Evolutionary conservation across 2,329 filamentous ascomycete species (phyloP).

Genomic region (Fusarium sp.): DNA sequence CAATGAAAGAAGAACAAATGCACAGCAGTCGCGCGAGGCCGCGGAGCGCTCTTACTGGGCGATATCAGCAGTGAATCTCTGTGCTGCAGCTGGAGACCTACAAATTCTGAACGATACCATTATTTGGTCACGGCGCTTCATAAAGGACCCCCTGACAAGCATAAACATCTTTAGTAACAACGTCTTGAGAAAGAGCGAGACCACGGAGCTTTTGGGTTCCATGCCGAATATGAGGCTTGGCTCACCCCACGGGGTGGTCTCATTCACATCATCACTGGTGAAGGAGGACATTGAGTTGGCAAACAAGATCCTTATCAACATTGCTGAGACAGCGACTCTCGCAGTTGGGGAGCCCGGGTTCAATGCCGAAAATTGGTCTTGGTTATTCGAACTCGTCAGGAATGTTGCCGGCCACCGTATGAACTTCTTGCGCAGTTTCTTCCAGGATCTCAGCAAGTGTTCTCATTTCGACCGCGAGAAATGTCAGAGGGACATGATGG

Average conservation of each 20-base stretch:
- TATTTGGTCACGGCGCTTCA: constrained; percentile 50
- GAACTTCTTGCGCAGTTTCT: constrained; percentile 1
- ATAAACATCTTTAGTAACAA: constrained; percentile 32
- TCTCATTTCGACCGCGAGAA: background rate
- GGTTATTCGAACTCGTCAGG: constrained; percentile 16
- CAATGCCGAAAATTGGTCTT: constrained; percentile 13
- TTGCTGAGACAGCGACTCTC: constrained; percentile 32
- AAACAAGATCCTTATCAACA: constrained; percentile 32
- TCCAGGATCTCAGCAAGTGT: constrained; percentile 11
- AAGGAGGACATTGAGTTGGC: constrained; percentile 20
- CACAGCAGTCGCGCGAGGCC: constrained; percentile 43
- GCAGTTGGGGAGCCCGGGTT: constrained; percentile 32
- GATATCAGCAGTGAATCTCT: constrained; percentile 46
- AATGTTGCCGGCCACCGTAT: constrained; percentile 16
- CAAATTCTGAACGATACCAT: constrained; percentile 43
- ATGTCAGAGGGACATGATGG: constrained; percentile 17
- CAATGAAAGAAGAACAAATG: constrained; percentile 41
- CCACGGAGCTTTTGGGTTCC: constrained; percentile 34
- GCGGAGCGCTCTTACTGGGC: constrained; percentile 46
- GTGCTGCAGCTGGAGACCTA: constrained; percentile 46
- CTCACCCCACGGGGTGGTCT: constrained; percentile 7
- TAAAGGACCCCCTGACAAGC: constrained; percentile 44
- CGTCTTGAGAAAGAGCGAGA: constrained; percentile 33
- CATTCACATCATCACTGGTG: constrained; percentile 4
- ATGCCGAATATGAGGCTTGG: constrained; percentile 17